A percentile compares a stretch with the other conserved stretches of the same genome.
phyloP scores from a whole-genome alignment of 139 green algal species.

The Volvox africanus region DNA sequence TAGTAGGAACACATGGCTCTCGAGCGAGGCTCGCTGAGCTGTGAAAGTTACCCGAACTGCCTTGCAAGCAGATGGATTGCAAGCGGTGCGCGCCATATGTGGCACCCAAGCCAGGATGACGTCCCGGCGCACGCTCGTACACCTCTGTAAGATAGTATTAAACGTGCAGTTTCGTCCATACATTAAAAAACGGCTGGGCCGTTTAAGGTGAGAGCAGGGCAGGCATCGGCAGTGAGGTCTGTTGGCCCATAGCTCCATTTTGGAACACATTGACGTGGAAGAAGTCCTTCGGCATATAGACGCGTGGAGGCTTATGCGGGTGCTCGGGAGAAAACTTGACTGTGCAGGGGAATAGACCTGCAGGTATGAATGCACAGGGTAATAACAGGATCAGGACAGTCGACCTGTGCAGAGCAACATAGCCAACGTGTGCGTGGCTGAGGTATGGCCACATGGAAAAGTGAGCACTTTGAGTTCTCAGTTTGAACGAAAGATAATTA shows the following conservation, averaged over 20 bases:
- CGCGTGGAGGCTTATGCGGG: conserved; percentile 29
- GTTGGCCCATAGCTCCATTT: conserved; percentile 9
- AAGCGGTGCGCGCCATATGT: neutral
- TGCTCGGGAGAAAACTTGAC: conserved; percentile 28
- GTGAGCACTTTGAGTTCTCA: too few species aligned
- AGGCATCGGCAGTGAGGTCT: neutral
- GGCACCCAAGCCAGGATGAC: neutral
- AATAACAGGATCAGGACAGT: neutral
- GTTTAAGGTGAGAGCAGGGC: neutral
- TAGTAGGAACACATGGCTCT: too few species aligned
- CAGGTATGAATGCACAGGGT: neutral
- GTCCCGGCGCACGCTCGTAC: neutral
- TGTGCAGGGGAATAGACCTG: conserved; percentile 32
- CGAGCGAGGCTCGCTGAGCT: too few species aligned
- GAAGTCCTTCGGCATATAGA: conserved; percentile 31
- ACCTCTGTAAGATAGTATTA: neutral
- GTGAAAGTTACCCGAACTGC: too few species aligned
- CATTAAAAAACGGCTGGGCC: neutral
- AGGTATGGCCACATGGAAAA: too few species aligned
- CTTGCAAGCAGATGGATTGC: neutral
- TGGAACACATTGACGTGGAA: conserved; percentile 39
- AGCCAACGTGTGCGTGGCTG: neutral
- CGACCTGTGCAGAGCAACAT: neutral
- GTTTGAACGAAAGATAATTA: too few species aligned
- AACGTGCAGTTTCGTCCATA: neutral